Percentiles rank a stretch among this genome's conserved stretches.
phyloP scores from a whole-genome alignment of 2,329 filamentous ascomycete species.

The Sphaceloma murrayae region DNA sequence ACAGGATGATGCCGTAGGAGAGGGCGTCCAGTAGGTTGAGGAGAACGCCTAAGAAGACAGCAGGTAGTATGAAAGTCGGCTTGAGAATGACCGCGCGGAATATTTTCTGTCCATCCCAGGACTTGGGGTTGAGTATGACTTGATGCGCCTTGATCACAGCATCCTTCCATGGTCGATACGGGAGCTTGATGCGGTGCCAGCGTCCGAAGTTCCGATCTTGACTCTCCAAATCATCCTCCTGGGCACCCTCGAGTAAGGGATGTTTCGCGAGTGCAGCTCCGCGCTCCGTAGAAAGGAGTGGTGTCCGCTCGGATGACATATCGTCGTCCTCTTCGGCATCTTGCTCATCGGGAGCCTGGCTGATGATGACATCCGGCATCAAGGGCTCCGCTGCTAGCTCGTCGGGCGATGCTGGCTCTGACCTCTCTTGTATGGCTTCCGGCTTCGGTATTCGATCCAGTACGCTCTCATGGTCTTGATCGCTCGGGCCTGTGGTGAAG shows the following conservation, averaged over 20 bases:
- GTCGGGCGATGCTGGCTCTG: constrained; percentile 27
- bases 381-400: background rate
- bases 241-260: constrained; percentile 6
- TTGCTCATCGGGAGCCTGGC: constrained; percentile 11
- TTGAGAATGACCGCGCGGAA: constrained; percentile 55
- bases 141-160: constrained; percentile 20
- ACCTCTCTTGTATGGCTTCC: constrained; percentile 28
- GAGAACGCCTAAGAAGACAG: constrained; percentile 77
- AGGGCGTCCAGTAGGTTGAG: constrained; percentile 90
- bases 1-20: constrained; percentile 83
- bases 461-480: constrained; percentile 19
- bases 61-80: constrained; percentile 65
- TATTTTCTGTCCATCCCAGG: constrained; percentile 60
- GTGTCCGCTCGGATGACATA: constrained; percentile 24
- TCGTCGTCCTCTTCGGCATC: constrained; percentile 21
- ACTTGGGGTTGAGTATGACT: constrained; percentile 50
- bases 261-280: constrained; percentile 21
- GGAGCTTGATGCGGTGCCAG: constrained; percentile 26
- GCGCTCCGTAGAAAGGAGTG: constrained; percentile 30
- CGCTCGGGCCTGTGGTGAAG: constrained; percentile 18
- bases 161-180: constrained; percentile 23
- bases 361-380: constrained; percentile 26
- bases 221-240: constrained; percentile 23
- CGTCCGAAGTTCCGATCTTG: constrained; percentile 21
- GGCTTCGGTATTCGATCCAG: constrained; percentile 17